Evolutionary conservation across 108 stramenopile genomes (phyloP).

Genomic region (Epipyxis sp.): DNA sequence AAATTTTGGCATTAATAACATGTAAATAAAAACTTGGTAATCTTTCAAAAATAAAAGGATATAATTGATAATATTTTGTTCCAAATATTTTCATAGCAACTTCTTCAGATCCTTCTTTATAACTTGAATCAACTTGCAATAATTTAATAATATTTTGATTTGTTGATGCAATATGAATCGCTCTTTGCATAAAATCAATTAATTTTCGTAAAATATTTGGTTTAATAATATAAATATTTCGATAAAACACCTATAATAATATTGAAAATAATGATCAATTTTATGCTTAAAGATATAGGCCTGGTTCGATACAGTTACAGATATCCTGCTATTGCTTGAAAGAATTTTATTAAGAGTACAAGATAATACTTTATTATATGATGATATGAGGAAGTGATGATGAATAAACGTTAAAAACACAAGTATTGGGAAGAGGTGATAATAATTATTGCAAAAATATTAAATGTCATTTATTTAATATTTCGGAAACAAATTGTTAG

Average conservation of each 20-base stretch:
- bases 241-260: neutral
- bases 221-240: neutral
- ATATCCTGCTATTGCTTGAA: too few relatives aligned
- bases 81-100: neutral
- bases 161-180: neutral
- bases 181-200: neutral
- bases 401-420: neutral
- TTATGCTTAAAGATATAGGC: too few relatives aligned
- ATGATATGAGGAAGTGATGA: neutral
- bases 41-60: constrained; percentile 11
- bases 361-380: neutral
- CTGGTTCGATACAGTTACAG: too few relatives aligned
- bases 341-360: neutral
- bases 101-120: neutral
- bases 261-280: neutral
- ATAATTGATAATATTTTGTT: neutral
- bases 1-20: neutral
- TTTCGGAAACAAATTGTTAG: too few relatives aligned
- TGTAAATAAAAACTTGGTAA: neutral
- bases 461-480: too few relatives aligned
- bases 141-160: neutral
- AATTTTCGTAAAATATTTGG: neutral
- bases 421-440: neutral
- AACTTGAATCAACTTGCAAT: neutral
- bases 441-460: too few relatives aligned